Evolutionary conservation across 148 eudicot species (phyloP), one percentile per base, ranked within the genome.

Genomic region (Spergularia marina): DNA sequence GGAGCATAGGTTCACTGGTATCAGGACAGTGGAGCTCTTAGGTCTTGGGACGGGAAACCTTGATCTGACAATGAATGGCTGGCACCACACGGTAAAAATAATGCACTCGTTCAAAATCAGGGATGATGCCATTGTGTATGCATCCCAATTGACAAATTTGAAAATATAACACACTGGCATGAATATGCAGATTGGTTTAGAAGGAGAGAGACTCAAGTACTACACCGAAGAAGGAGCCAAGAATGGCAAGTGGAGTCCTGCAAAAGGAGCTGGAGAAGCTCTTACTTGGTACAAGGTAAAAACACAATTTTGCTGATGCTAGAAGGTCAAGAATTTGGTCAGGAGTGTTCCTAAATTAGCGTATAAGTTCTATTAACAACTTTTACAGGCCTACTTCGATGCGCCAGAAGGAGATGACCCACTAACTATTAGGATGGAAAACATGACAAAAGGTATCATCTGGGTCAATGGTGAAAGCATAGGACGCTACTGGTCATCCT

Each of bases 201-300:
- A 81, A 41, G 99, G 99, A 34, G 99, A 95, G 77, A 77, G 47
- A 58, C 82, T 63, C 56, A 54, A 85, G 76, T 30, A 83, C 34
- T 89, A 65, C 83, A 89, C 94, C 0, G 94, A 95, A 63, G 90
- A 88, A 65, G 97, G 99, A 59, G 51, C 83, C 61, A 76, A 74
- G 39, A 82, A 82, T 18, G 91, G 75, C 4, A 62, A 84, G 57
- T 95, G 99, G 99, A 72, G 7, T 14, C 89, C 87, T 1, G 84
- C 79, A 6, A 36, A 72, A 52, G 90, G 86, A 51, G 52, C 62
- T 39, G 82, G 83, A 11, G 77, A 82, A 53, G 80, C 92, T 56
- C 44, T 89, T 47, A 87, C 98, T 60, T 94, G 98, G 98, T 94
- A 90, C 76, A 94, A 85, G 98, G 98, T 94, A 88, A 7, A 13